Percentiles rank a stretch among this genome's conserved stretches.
Conservation (phyloP, 164 flowering plant genomes). For the Cinnamomum chago region DNA sequence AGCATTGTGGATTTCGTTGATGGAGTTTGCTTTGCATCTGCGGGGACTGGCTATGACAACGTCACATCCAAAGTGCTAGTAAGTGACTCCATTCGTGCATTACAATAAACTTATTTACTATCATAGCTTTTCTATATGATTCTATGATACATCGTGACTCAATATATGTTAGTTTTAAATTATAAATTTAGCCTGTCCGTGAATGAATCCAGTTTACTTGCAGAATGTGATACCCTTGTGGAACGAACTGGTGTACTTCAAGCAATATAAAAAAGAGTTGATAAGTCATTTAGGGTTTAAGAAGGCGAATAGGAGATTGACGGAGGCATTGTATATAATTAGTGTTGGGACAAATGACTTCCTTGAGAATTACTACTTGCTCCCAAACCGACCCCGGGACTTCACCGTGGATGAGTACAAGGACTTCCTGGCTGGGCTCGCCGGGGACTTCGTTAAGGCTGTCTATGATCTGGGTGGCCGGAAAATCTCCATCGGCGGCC, state of each 20-base stretch:
- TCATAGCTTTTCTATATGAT: not conserved
- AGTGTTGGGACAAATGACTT: slow-evolving; percentile 81
- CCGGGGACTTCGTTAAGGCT: slow-evolving; percentile 11
- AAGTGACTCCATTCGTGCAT: slow-evolving; percentile 12
- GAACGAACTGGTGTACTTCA: slow-evolving; percentile 63
- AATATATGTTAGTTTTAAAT: too few relatives aligned
- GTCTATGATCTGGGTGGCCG: slow-evolving; percentile 33
- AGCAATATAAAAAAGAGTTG: slow-evolving; percentile 45
- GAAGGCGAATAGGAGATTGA: slow-evolving; percentile 30
- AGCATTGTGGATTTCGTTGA: slow-evolving; percentile 46
- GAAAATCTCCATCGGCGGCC: slow-evolving; percentile 41
- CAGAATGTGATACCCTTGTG: slow-evolving; percentile 68
- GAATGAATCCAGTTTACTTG: not conserved
- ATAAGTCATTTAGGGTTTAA: slow-evolving; percentile 34
- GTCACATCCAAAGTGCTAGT: slow-evolving; percentile 58
- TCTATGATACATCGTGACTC: too few relatives aligned
- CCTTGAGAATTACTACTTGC: slow-evolving; percentile 30
- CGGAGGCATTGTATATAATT: slow-evolving; percentile 45
- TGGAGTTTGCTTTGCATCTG: slow-evolving; percentile 75
- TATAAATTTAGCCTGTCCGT: too few relatives aligned
- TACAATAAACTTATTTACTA: not conserved
- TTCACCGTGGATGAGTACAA: slow-evolving; percentile 23
- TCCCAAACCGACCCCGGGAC: slow-evolving; percentile 14
- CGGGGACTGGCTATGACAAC: slow-evolving; percentile 69
- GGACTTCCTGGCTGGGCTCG: slow-evolving; percentile 24